Conservation (phyloP, 2,329 filamentous ascomycete genomes). For the Claviceps sp. region DNA sequence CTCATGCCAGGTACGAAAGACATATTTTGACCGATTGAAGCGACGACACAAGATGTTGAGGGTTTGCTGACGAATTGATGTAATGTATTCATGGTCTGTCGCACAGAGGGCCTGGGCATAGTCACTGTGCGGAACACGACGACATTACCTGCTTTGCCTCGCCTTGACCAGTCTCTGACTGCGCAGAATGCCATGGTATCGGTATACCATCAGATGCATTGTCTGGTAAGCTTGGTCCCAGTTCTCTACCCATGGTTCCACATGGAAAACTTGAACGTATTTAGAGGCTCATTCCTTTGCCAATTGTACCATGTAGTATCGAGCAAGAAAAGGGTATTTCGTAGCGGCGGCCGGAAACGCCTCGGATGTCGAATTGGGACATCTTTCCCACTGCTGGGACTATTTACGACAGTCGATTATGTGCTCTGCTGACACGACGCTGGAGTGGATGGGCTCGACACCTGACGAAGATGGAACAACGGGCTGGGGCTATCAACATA, state of each 20-base stretch:
- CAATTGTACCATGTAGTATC: not conserved
- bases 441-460: not conserved
- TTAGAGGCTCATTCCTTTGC: not conserved
- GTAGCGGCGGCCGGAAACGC: not conserved
- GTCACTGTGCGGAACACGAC: not conserved
- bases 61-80: not conserved
- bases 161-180: not conserved
- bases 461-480: not conserved
- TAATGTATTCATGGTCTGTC: not conserved
- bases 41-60: too few relatives aligned
- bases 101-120: not conserved
- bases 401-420: constrained; percentile 1
- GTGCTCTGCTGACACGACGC: constrained; percentile 1
- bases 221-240: not conserved
- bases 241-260: too few relatives aligned
- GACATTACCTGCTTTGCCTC: not conserved
- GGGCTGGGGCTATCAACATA: constrained; percentile 1
- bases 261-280: too few relatives aligned
- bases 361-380: not conserved
- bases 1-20: constrained; percentile 1
- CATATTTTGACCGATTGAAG: not conserved
- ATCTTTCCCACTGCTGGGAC: constrained; percentile 2
- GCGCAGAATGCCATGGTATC: not conserved
- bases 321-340: not conserved
- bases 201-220: constrained; percentile 2